A percentile compares a stretch with the other conserved stretches of the same genome.
These are phyloP conservation scores for Leccinum fallax DNA, from an alignment of 1,284 basidiomycete genomes.

Conservation along the genomic window DNA sequence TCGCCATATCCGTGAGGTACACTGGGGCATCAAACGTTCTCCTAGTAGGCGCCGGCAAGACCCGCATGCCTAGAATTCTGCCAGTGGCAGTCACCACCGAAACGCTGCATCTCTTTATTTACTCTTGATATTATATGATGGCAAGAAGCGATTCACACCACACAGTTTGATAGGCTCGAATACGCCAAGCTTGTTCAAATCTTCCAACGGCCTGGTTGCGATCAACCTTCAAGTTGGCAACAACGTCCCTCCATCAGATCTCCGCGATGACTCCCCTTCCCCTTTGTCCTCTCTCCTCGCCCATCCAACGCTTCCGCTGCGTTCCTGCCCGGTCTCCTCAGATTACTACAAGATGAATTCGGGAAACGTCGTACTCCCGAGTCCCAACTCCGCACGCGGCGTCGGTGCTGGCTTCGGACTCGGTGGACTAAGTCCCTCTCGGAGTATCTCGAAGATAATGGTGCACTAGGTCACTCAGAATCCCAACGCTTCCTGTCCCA, in stretches of 20 bases:
- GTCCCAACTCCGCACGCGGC: slow-evolving; percentile 23
- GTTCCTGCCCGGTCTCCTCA: slow-evolving; percentile 54
- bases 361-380: slow-evolving; percentile 12
- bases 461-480: too few relatives aligned
- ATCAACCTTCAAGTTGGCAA: slow-evolving; percentile 16
- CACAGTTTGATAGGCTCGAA: slow-evolving; percentile 37
- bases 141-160: too few relatives aligned
- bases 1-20: too few relatives aligned
- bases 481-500: too few relatives aligned
- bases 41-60: not conserved
- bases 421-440: slow-evolving; percentile 29
- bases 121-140: too few relatives aligned
- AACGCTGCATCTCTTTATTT: too few relatives aligned
- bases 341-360: slow-evolving; percentile 55
- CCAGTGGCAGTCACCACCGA: too few relatives aligned
- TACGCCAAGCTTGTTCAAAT: slow-evolving; percentile 51
- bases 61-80: too few relatives aligned
- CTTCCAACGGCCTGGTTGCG: slow-evolving; percentile 41
- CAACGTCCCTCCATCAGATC: slow-evolving; percentile 16
- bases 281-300: slow-evolving; percentile 47
- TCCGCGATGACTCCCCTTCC: slow-evolving; percentile 41
- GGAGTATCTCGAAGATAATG: too few relatives aligned
- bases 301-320: slow-evolving; percentile 78
- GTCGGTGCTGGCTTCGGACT: slow-evolving; percentile 29
- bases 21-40: too few relatives aligned